Base-by-base conservation (phyloP, 345 rosid genomes). In the Combretum micranthum region DNA sequence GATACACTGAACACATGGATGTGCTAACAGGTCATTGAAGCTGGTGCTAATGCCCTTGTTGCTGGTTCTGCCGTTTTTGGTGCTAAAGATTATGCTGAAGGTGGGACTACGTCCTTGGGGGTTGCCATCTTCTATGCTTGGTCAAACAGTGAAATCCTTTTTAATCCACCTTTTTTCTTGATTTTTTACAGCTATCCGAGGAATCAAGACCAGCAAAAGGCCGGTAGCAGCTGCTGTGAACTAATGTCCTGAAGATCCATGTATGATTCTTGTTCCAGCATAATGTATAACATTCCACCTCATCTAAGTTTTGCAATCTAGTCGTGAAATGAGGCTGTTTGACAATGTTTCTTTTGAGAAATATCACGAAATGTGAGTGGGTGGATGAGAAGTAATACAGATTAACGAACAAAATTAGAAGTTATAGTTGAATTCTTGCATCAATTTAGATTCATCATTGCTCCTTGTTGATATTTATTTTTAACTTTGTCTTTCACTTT, bases 51-150 rank as follows among this genome's bases (percentile, higher is more conserved):
- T 60, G 99, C 97, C 48, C 22, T 93, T 62, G 99, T 93, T n/a
- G 96, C 99, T 64, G 99, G 99, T 74, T 93, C 99, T 54, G 99
- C 99, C 70, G 97, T 93, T 50, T 93, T 93, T 67, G 94, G 97
- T 59, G 96, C 99, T 56, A 87, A 87, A 72, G 97, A 93, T 80
- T 93, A 89, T 53, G 97, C 89, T 13, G 94, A 93, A 85, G 99
- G 99, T 85, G 68, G 55, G 62, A 50, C 42, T 17, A 44, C 32
- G 47, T 15, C 19, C 39, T 23, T 18, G 10, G 9, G 39, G 9
- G 7, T 4, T 32, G 39, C 39, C 39, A 32, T 32, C 39, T 32
- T 32, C 9, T 32, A 32, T 20, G 55, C 26, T 53, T 14, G 14
- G 52, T 50, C 6, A 2, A 14, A n/a, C 17, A 42, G 15, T 10